Conservation (phyloP, 257 asterid species). For the Solanum chilense region DNA sequence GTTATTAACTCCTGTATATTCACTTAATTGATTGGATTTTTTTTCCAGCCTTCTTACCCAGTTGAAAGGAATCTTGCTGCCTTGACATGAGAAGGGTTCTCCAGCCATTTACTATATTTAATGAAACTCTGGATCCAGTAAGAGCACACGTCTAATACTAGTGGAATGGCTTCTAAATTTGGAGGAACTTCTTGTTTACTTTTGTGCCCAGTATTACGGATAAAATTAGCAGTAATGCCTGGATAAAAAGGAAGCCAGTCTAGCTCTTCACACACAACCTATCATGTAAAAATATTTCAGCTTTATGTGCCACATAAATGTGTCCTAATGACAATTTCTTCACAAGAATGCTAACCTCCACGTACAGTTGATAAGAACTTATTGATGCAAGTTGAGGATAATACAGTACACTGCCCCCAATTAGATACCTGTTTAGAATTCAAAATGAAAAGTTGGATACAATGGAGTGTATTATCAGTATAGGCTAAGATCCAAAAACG, state of each 20-base stretch:
- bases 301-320: constrained; percentile 7
- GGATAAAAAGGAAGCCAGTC: constrained; percentile 98
- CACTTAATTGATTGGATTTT: neutral
- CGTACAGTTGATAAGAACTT: constrained; percentile 97
- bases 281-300: constrained; percentile 17
- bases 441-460: neutral
- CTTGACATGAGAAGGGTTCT: constrained; percentile 72
- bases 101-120: constrained; percentile 89
- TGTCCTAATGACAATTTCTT: constrained; percentile 5
- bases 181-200: constrained; percentile 43
- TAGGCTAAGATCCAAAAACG: neutral
- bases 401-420: constrained; percentile 89
- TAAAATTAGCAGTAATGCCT: constrained; percentile 42
- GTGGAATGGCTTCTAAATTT: constrained; percentile 65
- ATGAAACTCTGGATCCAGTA: constrained; percentile 93
- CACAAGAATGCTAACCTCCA: constrained; percentile 74
- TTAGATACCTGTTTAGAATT: constrained; percentile 56
- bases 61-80: constrained; percentile 85
- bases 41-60: constrained; percentile 44
- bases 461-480: neutral
- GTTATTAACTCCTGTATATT: neutral
- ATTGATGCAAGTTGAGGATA: constrained; percentile 96
- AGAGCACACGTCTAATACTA: constrained; percentile 71
- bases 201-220: constrained; percentile 41
- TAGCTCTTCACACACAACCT: constrained; percentile 99